Evolutionary conservation across 2,329 filamentous ascomycete species (phyloP), one percentile per base, ranked within the genome.

Genomic region (Aspergillus tanneri): DNA sequence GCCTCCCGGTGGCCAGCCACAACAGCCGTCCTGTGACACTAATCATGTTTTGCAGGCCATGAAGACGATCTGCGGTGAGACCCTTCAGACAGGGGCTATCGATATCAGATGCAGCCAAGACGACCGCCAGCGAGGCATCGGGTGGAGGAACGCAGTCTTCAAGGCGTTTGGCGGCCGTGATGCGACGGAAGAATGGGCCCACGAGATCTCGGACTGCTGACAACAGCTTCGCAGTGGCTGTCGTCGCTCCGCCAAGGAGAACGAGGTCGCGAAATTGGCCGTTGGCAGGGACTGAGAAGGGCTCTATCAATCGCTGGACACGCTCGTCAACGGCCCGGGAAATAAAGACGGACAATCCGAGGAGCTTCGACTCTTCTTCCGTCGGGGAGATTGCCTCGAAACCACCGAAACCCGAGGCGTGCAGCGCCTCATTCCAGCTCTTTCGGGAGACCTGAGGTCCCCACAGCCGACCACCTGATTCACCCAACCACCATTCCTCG

Each of bases 401-500:
- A 2, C 41, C 46, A 0, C 24, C 24, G 12, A 49, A 49, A 6
- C 41, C 46, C 2, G 34, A 10, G 0, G n/a, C 22, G 12, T 8
- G 11, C 1, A 49, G 34, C 7, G 44, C 12, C 11, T 44, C 2
- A 4, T 34, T 21, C 46, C 46, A 49, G 11, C 14, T 16, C 0
- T 38, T 19, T 4, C 1, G 22, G 22, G 34, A 46, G 2, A 46
- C 2, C 5, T 37, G 16, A 3, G 46, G 39, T 1, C 32, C 30
- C 12, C 11, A 28, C 11, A 16, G 22, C 5, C 32, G 28, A 19
- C 22, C 32, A n/a, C 38, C 34, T 4, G 2, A 0, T 12, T 35
- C 25, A 32, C 40, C 25, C 2, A 37, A 11, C 40, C 46, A 48
- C 46, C 46, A 43, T 5, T n/a, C 39, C n/a, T 32, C 30, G 14